phyloP scores from a whole-genome alignment of 768 basidiomycete genomes.

The Fomitopsis pulvina region DNA sequence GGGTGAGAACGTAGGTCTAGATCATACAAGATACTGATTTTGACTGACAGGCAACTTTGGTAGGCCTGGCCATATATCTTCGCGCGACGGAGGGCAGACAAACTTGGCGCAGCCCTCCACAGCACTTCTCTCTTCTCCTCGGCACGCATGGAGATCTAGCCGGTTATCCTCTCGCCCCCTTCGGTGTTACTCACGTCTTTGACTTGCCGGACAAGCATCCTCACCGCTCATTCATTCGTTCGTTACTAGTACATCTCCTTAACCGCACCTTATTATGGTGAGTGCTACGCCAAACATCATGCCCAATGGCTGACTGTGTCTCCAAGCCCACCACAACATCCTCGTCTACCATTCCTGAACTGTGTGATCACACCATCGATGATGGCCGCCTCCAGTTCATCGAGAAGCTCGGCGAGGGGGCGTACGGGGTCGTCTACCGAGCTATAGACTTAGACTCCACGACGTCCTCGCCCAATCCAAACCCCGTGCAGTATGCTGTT shows the following conservation, averaged over 20 bases:
- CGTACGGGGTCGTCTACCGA: conserved; percentile 22
- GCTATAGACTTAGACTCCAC: conserved; percentile 14
- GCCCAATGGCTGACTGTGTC: background rate
- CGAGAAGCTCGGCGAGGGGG: conserved; percentile 21
- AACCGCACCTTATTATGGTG: background rate
- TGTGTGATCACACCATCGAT: conserved; percentile 16
- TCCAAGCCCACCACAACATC: background rate
- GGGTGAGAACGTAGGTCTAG: too few relatives aligned
- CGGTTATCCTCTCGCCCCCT: too few relatives aligned
- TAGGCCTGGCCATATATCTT: too few relatives aligned
- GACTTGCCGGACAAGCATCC: background rate
- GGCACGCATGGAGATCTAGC: too few relatives aligned
- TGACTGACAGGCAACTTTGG: too few relatives aligned
- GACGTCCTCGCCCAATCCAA: conserved; percentile 6
- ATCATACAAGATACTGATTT: too few relatives aligned
- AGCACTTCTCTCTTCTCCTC: too few relatives aligned
- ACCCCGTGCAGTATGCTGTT: conserved; percentile 18
- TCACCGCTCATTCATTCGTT: background rate
- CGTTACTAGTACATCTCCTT: background rate
- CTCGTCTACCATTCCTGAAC: conserved; percentile 9
- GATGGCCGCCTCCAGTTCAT: conserved; percentile 16
- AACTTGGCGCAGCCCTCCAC: too few relatives aligned
- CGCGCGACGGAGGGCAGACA: too few relatives aligned
- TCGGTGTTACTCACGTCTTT: background rate
- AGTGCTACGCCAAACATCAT: background rate